Base-by-base conservation (phyloP, 768 basidiomycete species). In the Termitomyces sp. region DNA sequence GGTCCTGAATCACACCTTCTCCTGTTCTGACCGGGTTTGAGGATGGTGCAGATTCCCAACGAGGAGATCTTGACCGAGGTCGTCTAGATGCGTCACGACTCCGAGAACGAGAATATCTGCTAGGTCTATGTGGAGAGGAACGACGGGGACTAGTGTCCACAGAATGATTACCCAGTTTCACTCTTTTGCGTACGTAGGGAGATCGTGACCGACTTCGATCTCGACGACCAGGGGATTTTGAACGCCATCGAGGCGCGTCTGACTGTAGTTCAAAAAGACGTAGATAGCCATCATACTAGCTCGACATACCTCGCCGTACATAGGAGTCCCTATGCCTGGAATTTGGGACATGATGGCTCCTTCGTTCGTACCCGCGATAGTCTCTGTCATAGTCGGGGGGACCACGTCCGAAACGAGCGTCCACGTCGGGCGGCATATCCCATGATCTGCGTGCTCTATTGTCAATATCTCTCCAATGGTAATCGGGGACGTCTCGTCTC, bases 151-250 rank as follows among this genome's bases (percentile, higher is more conserved):
- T 67, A 23, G 55, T 54, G 37, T 55, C 56, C 31, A 67, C 65
- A 33, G 70, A 66, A 56, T 70, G 68, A 42, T 70, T 69, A 15
- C 68, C 70, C 17, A 69, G 53, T 53, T 64, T 66, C 47, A 69
- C 55, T 11, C 61, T 54, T 57, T 60, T 64, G 17, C 37, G 37
- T 8, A 57, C 56, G 9, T 60, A 60, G 31, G 67, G 59, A 23
- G 68, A 64, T 31, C 55, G 66, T 12, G 63, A 64, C 31, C 56
- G 64, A 54, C 68, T 69, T n/a, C 65, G 63, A 37, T 67, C 65
- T 30, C 68, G 54, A 17, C 62, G 63, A 10, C 53, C 49, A 43
- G 70, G 56, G n/a, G 56, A 68, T 21, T 67, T 63, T 45, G 62
- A 58, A 47, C 66, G 66, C 17, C 65, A 64, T 48, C 48, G 33